Conservation (phyloP, 176 grass and related monocot species). For the Rhipidocladum racemiflorum region DNA sequence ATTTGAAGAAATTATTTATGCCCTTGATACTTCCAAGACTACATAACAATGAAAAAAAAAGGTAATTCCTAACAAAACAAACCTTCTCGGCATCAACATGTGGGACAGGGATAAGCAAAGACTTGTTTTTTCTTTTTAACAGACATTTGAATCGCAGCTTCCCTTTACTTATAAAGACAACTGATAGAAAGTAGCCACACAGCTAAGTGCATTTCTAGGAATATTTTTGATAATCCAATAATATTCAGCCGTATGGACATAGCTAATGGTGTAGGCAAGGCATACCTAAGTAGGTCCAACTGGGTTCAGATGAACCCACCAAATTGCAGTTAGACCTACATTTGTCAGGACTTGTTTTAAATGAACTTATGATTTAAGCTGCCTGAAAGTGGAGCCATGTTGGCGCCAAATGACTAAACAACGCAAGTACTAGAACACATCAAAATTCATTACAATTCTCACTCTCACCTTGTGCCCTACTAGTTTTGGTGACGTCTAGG, state of each 20-base stretch:
- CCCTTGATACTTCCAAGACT: not conserved
- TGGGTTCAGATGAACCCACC: slow-evolving; percentile 6
- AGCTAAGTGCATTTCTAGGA: not conserved
- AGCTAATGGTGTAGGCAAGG: slow-evolving; percentile 11
- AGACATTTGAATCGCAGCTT: not conserved
- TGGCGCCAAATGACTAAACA: not conserved
- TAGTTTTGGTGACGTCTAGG: not conserved
- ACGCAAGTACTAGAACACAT: not conserved
- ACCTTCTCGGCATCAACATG: slow-evolving; percentile 4
- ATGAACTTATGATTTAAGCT: not conserved
- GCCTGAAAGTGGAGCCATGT: not conserved
- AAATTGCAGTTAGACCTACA: not conserved
- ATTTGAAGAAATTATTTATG: not conserved
- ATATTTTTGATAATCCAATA: not conserved
- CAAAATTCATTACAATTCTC: not conserved
- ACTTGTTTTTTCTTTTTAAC: not conserved
- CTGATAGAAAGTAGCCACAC: not conserved
- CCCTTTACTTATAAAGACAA: slow-evolving; percentile 6
- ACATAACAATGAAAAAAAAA: not conserved
- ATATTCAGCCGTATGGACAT: not conserved
- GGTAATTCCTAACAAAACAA: slow-evolving; percentile 5
- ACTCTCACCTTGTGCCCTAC: not conserved
- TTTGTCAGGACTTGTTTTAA: not conserved
- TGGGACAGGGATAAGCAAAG: not conserved
- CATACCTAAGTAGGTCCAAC: not conserved